Percentiles rank a stretch among this genome's conserved stretches.
These are phyloP conservation scores for Colletotrichum agaves DNA, from an alignment of 2,329 filamentous ascomycete genomes.

Conservation along the genomic window DNA sequence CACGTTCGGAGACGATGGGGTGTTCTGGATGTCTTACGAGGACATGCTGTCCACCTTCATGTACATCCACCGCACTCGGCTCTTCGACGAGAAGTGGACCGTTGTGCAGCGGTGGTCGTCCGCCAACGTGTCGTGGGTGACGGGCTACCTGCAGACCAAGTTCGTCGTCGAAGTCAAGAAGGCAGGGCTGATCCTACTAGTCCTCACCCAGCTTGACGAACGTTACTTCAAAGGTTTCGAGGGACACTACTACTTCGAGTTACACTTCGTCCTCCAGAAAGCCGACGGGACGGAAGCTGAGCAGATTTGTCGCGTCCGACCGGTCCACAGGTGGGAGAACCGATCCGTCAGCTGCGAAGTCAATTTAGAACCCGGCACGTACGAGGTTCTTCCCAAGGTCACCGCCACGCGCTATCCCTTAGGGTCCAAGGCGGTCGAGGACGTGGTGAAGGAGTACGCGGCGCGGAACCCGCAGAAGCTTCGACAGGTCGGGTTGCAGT, in stretches of 20 bases:
- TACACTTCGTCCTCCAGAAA: conserved; percentile 57
- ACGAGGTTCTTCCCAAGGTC: conserved; percentile 76
- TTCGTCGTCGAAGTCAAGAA: conserved; percentile 56
- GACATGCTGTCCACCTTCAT: conserved; percentile 69
- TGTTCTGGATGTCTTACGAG: conserved; percentile 69
- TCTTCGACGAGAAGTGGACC: conserved; percentile 62
- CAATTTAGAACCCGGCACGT: conserved; percentile 74
- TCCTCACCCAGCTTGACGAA: conserved; percentile 57
- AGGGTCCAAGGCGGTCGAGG: conserved; percentile 61
- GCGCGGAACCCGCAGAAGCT: conserved; percentile 70
- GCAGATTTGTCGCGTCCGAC: conserved; percentile 48
- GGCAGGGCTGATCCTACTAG: conserved; percentile 54
- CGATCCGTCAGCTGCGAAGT: conserved; percentile 78
- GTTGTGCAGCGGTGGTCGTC: conserved; percentile 58
- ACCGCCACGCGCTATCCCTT: conserved; percentile 61
- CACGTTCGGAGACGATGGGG: conserved; percentile 80
- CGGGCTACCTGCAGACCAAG: conserved; percentile 56
- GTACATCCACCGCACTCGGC: conserved; percentile 66
- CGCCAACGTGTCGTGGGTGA: conserved; percentile 56
- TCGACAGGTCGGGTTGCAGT: conserved; percentile 66
- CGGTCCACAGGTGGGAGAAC: conserved; percentile 55
- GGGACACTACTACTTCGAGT: conserved; percentile 55
- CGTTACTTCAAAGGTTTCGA: conserved; percentile 58
- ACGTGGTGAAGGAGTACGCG: conserved; percentile 63
- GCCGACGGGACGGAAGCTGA: conserved; percentile 36